Conservation (phyloP, 164 flowering plant genomes). For the Platanus orientalis region DNA sequence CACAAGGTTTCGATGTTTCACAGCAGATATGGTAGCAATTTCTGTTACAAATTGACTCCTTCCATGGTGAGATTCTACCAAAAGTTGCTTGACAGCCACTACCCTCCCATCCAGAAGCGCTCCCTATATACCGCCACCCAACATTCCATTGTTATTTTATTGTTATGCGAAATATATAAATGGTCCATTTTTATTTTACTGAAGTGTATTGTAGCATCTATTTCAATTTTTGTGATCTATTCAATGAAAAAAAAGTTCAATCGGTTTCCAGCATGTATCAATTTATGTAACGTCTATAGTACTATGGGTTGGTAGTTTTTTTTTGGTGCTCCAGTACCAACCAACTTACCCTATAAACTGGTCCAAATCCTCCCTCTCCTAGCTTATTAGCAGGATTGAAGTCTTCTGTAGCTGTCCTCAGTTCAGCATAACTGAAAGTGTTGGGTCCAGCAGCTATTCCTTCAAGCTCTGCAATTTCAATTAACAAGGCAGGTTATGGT, state of each 20-base stretch:
- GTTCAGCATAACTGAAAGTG: slow-evolving; percentile 65
- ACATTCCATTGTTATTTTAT: too few species aligned
- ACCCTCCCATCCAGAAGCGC: slow-evolving; percentile 55
- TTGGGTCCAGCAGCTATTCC: slow-evolving; percentile 57
- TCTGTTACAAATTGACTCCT: slow-evolving; percentile 70
- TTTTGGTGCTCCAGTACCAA: too few species aligned
- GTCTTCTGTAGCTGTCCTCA: slow-evolving; percentile 62
- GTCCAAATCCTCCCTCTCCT: slow-evolving; percentile 92
- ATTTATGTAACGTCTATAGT: too few species aligned
- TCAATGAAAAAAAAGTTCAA: too few species aligned
- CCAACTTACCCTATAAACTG: slow-evolving; percentile 65
- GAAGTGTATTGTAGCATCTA: too few species aligned
- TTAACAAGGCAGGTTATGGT: too few species aligned
- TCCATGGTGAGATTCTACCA: slow-evolving; percentile 66
- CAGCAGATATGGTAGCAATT: slow-evolving; percentile 78
- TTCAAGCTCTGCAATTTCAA: slow-evolving; percentile 42
- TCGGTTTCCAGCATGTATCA: too few species aligned
- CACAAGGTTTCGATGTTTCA: slow-evolving; percentile 79
- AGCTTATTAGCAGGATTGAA: slow-evolving; percentile 68
- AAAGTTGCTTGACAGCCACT: slow-evolving; percentile 71
- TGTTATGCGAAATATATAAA: too few species aligned
- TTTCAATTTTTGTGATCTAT: too few species aligned
- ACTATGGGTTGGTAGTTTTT: too few species aligned
- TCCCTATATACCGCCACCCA: slow-evolving; percentile 34
- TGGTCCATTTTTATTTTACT: too few species aligned